Conservation (phyloP, 441 rosid species). For the Sinapis alba region DNA sequence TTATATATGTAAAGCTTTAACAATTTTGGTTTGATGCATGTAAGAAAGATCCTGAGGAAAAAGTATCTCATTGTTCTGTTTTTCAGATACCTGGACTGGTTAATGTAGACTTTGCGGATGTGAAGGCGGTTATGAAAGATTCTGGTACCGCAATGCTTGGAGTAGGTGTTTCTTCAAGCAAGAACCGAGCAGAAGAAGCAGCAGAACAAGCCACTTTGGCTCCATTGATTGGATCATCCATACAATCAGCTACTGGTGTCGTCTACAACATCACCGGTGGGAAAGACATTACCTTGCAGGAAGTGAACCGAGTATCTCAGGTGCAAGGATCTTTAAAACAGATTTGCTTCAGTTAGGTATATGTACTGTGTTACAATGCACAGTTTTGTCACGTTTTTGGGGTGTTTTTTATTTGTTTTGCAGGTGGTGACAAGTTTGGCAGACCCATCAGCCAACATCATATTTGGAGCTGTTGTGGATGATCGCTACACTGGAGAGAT, state of each 20-base stretch:
- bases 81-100: slow-evolving; percentile 94
- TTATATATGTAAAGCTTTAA: slow-evolving; percentile 1
- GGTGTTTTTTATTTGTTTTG: background rate
- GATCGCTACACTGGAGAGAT: slow-evolving; percentile 97
- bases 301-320: slow-evolving; percentile 98
- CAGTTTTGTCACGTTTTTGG: slow-evolving; percentile 13
- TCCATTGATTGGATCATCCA: slow-evolving; percentile 94
- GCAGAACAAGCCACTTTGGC: slow-evolving; percentile 98
- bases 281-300: slow-evolving; percentile 94
- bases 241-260: slow-evolving; percentile 96
- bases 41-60: slow-evolving; percentile 7
- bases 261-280: slow-evolving; percentile 98
- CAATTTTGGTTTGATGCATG: slow-evolving; percentile 1
- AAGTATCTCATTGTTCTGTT: background rate
- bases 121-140: slow-evolving; percentile 93
- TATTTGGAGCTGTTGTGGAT: slow-evolving; percentile 97
- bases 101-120: slow-evolving; percentile 98
- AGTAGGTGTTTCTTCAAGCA: slow-evolving; percentile 95
- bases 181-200: slow-evolving; percentile 98
- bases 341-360: slow-evolving; percentile 4
- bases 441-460: slow-evolving; percentile 97
- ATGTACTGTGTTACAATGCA: background rate
- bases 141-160: slow-evolving; percentile 99
- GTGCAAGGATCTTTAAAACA: slow-evolving; percentile 37
- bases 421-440: slow-evolving; percentile 98